Evolutionary conservation across 2,329 filamentous ascomycete species (phyloP).

Genomic region (Monascus ruber): DNA sequence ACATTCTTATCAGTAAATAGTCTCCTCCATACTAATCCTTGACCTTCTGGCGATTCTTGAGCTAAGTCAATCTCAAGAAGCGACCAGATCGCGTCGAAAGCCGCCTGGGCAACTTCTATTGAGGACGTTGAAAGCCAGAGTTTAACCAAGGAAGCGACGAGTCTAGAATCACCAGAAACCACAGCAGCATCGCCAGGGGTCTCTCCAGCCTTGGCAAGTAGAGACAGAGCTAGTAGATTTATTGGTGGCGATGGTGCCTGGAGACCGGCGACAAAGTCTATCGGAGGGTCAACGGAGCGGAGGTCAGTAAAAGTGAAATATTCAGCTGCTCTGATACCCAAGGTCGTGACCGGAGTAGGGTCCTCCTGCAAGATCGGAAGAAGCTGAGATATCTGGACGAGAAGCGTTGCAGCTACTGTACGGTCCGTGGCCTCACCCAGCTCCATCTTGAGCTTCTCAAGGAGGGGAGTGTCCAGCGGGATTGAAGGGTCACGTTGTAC

Average conservation of each 20-base stretch:
- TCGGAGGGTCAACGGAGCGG: conserved; percentile 35
- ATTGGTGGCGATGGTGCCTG: conserved; percentile 39
- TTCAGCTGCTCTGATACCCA: conserved; percentile 39
- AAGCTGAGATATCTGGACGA: conserved; percentile 39
- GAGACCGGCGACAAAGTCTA: conserved; percentile 47
- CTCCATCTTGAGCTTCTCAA: conserved; percentile 41
- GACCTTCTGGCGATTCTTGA: conserved; percentile 25
- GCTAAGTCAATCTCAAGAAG: conserved; percentile 41
- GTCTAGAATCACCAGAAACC: conserved; percentile 44
- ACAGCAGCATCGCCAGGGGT: conserved; percentile 45
- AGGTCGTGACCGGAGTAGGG: conserved; percentile 42
- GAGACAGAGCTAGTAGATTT: conserved; percentile 44
- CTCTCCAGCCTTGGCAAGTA: conserved; percentile 45
- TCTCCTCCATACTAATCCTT: conserved; percentile 50
- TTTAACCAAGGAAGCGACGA: conserved; percentile 44
- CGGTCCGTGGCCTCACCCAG: conserved; percentile 24
- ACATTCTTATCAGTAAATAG: conserved; percentile 50
- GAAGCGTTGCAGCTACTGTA: conserved; percentile 26
- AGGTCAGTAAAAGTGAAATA: conserved; percentile 41
- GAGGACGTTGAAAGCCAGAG: conserved; percentile 48
- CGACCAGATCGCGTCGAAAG: conserved; percentile 41
- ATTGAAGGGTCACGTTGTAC: conserved; percentile 35
- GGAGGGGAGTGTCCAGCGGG: conserved; percentile 35
- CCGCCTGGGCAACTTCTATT: conserved; percentile 44
- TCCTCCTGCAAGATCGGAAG: conserved; percentile 46